Base-by-base conservation (phyloP, 2,329 filamentous ascomycete species). In the Talaromyces sp. region DNA sequence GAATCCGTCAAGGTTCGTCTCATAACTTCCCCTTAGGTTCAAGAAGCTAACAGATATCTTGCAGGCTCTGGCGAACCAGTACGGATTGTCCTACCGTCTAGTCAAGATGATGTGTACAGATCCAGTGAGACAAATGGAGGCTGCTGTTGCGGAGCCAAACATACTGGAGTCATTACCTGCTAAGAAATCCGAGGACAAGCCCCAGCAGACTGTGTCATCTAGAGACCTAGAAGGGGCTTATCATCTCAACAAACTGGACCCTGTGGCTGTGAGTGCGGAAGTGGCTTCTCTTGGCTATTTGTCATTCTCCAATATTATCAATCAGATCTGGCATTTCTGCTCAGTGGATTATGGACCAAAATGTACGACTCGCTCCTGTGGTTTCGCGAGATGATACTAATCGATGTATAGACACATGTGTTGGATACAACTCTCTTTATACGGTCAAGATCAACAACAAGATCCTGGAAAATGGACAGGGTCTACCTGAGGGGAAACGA, bases 281-380 rank as follows among this genome's bases (percentile, higher is more conserved):
- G 63, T 62, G 31, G 60, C 66, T 2, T 68, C 68, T 11, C 64
- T 68, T 61, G 67, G 63, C 45, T 65, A 66, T 35, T 65, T 81
- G 5, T 81, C 80, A 2, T 80, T 84, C 58, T 81, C 83, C 52
- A 75, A 83, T 31, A 78, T 90, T 41, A 82, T 87, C 5, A 80
- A 88, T 61, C 81, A 86, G 56, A 86, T 89, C n/a, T 87, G 87
- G 78, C 88, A 90, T 68, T 91, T 88, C 70, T 86, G 85, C 13
- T 87, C 87, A 0, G 81, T 89, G 13, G 88, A 91, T 65, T 82
- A 86, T 69, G 88, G 87, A 0, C 74, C 79, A 15, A 80, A 78
- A 68, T 89, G 87, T 84, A 74, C 65, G 77, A 69, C 17, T 10
- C 17, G 48, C 10, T 45, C 53, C 10, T 7, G 25, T 21, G 54